Evolutionary conservation across 345 rosid genomes (phyloP).

Genomic region (Rhizophora mangle): DNA sequence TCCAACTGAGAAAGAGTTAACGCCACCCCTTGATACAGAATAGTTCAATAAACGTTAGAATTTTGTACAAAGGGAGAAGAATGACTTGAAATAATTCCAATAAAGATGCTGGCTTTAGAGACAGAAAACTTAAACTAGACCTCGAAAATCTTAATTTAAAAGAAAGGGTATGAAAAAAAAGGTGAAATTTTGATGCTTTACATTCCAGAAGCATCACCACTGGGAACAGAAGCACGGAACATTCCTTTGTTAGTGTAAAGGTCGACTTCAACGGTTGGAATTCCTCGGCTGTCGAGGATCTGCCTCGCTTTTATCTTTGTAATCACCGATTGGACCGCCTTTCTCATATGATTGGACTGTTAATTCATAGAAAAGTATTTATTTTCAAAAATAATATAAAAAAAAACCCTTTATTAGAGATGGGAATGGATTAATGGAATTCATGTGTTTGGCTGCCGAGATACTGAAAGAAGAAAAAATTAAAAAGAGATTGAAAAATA

Average conservation of each 20-base stretch:
- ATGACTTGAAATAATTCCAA: no score
- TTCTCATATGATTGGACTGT: conserved; percentile 95
- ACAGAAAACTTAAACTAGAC: no score
- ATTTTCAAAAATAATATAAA: not conserved
- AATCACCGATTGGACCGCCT: conserved; percentile 75
- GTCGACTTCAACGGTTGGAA: conserved; percentile 94
- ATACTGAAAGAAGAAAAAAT: not conserved
- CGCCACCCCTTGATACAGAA: no score
- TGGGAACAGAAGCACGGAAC: conserved; percentile 83
- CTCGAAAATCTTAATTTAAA: no score
- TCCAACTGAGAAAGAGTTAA: no score
- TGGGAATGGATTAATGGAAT: not conserved
- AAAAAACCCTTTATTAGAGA: not conserved
- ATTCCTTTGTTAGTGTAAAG: conserved; percentile 80
- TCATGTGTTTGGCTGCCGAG: not conserved
- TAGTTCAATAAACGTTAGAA: no score
- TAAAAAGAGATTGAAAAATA: not conserved
- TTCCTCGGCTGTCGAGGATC: conserved; percentile 91
- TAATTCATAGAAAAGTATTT: not conserved
- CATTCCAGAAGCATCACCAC: conserved; percentile 85
- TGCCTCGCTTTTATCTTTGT: conserved; percentile 85
- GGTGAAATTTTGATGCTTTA: conserved; percentile 21
- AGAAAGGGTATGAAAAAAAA: no score
- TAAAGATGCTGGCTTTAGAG: no score
- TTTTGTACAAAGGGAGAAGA: no score